These are phyloP conservation scores for Ceratobasidium sp. DNA, from an alignment of 1,284 basidiomycete genomes.

Conservation along the genomic window DNA sequence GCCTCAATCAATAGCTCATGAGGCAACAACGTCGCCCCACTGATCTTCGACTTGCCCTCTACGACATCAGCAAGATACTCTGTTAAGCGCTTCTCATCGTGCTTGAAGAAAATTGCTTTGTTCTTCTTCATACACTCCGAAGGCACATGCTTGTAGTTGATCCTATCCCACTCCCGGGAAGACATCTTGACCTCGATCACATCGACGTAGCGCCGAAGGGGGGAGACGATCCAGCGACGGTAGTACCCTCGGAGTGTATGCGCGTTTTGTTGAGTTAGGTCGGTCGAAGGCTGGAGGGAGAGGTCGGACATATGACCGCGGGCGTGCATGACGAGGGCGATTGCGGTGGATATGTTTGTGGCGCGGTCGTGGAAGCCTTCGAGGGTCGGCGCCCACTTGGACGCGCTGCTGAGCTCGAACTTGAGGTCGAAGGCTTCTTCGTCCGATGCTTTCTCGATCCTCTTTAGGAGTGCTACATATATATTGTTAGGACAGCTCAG, in stretches of 20 bases:
- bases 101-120: slow-evolving; percentile 62
- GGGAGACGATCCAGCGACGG: slow-evolving; percentile 66
- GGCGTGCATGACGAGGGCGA: slow-evolving; percentile 64
- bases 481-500: not conserved
- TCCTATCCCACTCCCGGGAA: slow-evolving; percentile 64
- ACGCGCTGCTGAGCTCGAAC: slow-evolving; percentile 63
- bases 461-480: slow-evolving; percentile 43
- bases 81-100: slow-evolving; percentile 68
- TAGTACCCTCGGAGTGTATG: slow-evolving; percentile 63
- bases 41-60: slow-evolving; percentile 64
- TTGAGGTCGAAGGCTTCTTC: slow-evolving; percentile 53
- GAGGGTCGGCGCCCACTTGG: slow-evolving; percentile 76
- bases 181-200: slow-evolving; percentile 73
- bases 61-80: slow-evolving; percentile 67
- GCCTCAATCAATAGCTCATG: slow-evolving; percentile 64
- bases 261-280: slow-evolving; percentile 50
- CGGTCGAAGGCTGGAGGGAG: slow-evolving; percentile 50
- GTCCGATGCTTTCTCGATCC: slow-evolving; percentile 53
- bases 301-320: slow-evolving; percentile 47
- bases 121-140: slow-evolving; percentile 70
- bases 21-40: slow-evolving; percentile 70
- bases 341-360: slow-evolving; percentile 71
- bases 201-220: slow-evolving; percentile 60
- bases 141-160: slow-evolving; percentile 59
- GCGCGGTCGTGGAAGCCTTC: slow-evolving; percentile 67